Conservation (phyloP, 768 basidiomycete species). For the Sistotremastrum niveocremeum region DNA sequence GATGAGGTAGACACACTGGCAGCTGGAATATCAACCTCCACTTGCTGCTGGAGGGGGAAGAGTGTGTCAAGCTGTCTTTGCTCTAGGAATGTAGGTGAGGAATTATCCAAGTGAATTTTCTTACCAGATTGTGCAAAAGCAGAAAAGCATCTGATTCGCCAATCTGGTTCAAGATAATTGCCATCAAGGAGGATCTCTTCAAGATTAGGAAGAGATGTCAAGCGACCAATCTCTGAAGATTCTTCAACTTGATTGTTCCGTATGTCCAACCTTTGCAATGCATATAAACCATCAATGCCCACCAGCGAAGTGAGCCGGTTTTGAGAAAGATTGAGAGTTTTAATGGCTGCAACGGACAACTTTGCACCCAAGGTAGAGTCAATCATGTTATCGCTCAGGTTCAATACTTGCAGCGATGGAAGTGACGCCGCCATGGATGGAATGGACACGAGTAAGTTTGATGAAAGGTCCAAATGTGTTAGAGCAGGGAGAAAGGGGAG, state of each 20-base stretch:
- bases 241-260: constrained; percentile 71
- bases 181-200: constrained; percentile 71
- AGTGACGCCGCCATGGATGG: constrained; percentile 63
- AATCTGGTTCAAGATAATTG: constrained; percentile 62
- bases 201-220: constrained; percentile 70
- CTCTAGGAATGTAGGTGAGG: constrained; percentile 57
- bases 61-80: constrained; percentile 31
- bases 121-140: constrained; percentile 80
- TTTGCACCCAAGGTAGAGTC: constrained; percentile 89
- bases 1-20: too few species aligned
- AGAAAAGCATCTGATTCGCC: constrained; percentile 68
- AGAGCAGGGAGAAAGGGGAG: constrained; percentile 58
- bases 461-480: constrained; percentile 78
- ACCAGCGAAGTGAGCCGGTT: constrained; percentile 94
- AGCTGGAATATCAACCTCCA: too few species aligned
- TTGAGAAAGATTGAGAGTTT: constrained; percentile 63
- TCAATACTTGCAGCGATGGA: constrained; percentile 76
- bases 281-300: constrained; percentile 80
- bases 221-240: constrained; percentile 68
- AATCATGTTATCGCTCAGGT: constrained; percentile 95
- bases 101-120: constrained; percentile 62
- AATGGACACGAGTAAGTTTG: constrained; percentile 82
- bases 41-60: too few species aligned
- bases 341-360: constrained; percentile 61
- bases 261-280: constrained; percentile 76